Percentiles rank a stretch among this genome's conserved stretches.
Conservation (phyloP, 2,329 filamentous ascomycete species). For the Scopulariopsis brevicaulis region DNA sequence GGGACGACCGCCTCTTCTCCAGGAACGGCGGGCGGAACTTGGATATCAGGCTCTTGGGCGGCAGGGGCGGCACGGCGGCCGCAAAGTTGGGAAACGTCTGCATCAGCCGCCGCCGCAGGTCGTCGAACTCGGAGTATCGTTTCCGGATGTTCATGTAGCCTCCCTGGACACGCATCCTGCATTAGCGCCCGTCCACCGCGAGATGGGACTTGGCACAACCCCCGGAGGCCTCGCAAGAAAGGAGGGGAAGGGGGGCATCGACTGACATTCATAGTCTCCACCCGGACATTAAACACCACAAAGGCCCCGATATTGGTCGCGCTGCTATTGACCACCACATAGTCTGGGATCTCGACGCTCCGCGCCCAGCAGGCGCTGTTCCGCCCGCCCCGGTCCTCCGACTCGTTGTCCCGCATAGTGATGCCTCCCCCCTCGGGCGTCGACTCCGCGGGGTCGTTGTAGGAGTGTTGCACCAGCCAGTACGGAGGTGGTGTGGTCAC, state of each 20-base stretch:
- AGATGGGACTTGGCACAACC: neutral
- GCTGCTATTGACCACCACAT: constrained; percentile 45
- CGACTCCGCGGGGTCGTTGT: constrained; percentile 1
- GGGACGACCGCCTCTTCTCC: constrained; percentile 67
- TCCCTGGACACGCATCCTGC: constrained; percentile 29
- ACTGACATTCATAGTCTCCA: constrained; percentile 74
- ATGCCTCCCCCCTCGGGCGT: constrained; percentile 28
- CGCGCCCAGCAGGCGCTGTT: constrained; percentile 54
- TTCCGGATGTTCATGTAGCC: constrained; percentile 52
- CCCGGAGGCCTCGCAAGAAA: neutral
- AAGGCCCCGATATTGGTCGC: constrained; percentile 66
- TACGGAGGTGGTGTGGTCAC: neutral
- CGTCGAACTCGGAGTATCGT: constrained; percentile 89
- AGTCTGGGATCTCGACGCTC: constrained; percentile 47
- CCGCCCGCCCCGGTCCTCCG: constrained; percentile 33
- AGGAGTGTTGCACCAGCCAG: constrained; percentile 1
- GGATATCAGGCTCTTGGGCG: constrained; percentile 84
- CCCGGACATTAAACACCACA: constrained; percentile 85
- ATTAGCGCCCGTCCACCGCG: neutral
- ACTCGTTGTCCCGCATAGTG: constrained; percentile 51
- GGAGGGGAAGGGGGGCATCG: neutral
- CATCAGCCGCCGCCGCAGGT: constrained; percentile 62
- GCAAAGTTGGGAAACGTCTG: constrained; percentile 75
- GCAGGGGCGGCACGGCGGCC: constrained; percentile 77
- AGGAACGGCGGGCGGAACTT: constrained; percentile 78